Evolutionary conservation across 352 stramenopile species (phyloP).

Genomic region (Pythium phragmitis): DNA sequence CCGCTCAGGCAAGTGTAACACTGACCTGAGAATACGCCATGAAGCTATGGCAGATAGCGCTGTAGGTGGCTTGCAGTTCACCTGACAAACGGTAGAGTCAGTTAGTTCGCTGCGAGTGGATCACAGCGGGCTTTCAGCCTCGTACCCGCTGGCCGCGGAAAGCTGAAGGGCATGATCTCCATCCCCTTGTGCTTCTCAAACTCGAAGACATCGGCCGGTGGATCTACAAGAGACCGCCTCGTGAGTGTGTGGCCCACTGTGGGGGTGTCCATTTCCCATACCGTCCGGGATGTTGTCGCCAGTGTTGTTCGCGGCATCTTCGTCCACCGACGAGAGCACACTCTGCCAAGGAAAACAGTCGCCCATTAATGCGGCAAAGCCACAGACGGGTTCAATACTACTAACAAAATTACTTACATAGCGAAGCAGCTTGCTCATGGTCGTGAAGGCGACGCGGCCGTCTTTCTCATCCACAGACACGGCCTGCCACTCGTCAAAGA

Average conservation of each 20-base stretch:
- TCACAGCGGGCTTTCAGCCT: neutral
- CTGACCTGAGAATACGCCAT: slow-evolving; percentile 65
- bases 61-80: slow-evolving; percentile 48
- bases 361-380: no score
- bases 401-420: slow-evolving; percentile 42
- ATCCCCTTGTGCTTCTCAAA: slow-evolving; percentile 43
- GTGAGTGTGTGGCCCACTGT: neutral
- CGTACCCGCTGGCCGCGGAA: slow-evolving; percentile 31
- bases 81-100: slow-evolving; percentile 13
- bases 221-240: slow-evolving; percentile 18
- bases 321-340: slow-evolving; percentile 50
- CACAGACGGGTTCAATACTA: neutral
- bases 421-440: slow-evolving; percentile 49
- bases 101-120: slow-evolving; percentile 1
- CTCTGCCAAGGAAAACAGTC: slow-evolving; percentile 32
- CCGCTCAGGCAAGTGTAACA: neutral
- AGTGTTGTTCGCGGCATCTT: slow-evolving; percentile 33
- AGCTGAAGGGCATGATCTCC: slow-evolving; percentile 65
- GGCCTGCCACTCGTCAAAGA: slow-evolving; percentile 52
- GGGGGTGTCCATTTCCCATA: neutral
- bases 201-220: slow-evolving; percentile 36
- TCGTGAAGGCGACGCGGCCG: slow-evolving; percentile 36
- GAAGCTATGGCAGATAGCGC: slow-evolving; percentile 60
- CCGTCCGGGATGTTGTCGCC: slow-evolving; percentile 29
- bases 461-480: slow-evolving; percentile 32